phyloP scores from a whole-genome alignment of 2,329 filamentous ascomycete genomes.

The Macrophomina tecta region DNA sequence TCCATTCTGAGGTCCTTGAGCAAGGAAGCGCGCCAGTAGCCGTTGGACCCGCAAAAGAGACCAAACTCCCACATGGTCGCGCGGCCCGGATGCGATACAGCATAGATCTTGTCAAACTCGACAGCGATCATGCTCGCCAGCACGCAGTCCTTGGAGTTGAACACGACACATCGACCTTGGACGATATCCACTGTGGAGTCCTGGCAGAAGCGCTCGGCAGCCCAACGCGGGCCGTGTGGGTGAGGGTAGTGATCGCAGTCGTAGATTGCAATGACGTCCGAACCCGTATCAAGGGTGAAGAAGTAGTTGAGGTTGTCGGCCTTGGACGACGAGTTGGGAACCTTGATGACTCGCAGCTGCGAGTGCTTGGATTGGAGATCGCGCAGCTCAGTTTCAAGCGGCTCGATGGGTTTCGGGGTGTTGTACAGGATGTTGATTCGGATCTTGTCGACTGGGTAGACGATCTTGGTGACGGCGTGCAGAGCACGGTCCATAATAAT shows the following conservation, averaged over 20 bases:
- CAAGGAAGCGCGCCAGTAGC: conserved; percentile 55
- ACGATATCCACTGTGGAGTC: conserved; percentile 54
- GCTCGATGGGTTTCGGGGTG: conserved; percentile 54
- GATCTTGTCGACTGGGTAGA: conserved; percentile 55
- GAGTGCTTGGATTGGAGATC: conserved; percentile 46
- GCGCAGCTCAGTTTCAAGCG: conserved; percentile 51
- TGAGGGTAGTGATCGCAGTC: conserved; percentile 60
- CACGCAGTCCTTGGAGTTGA: conserved; percentile 53
- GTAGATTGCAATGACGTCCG: conserved; percentile 56
- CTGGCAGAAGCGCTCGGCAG: conserved; percentile 53
- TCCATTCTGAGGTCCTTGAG: conserved; percentile 57
- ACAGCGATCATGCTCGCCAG: conserved; percentile 56
- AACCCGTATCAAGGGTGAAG: conserved; percentile 51
- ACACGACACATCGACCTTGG: conserved; percentile 57
- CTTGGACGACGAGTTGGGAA: conserved; percentile 56
- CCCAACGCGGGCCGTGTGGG: conserved; percentile 56
- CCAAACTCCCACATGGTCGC: conserved; percentile 56
- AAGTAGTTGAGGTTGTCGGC: conserved; percentile 59
- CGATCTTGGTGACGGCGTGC: conserved; percentile 54
- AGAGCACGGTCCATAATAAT: conserved; percentile 56
- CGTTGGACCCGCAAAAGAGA: conserved; percentile 57
- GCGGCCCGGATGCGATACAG: conserved; percentile 57
- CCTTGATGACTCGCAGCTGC: conserved; percentile 54
- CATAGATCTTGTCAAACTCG: conserved; percentile 60
- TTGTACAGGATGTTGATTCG: conserved; percentile 58